Evolutionary conservation across 1,139 yeast genomes (phyloP).

Genomic region (Pichia terricola): DNA sequence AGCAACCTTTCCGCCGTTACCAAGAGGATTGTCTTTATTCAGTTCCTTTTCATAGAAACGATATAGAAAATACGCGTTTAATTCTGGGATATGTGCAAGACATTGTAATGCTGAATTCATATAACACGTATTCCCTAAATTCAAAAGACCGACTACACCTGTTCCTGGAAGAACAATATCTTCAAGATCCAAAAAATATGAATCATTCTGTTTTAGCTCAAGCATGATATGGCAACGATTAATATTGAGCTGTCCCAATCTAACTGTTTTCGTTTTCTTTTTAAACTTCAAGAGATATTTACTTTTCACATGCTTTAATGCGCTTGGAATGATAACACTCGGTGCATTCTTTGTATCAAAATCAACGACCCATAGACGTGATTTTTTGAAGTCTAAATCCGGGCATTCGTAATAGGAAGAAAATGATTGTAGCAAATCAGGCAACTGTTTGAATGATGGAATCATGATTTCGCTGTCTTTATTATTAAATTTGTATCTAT

Average conservation of each 20-base stretch:
- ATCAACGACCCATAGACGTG: conserved; percentile 20
- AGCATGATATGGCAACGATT: conserved; percentile 16
- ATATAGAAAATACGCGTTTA: conserved; percentile 63
- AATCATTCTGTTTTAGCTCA: conserved; percentile 19
- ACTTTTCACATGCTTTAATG: conserved; percentile 10
- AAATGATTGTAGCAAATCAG: conserved; percentile 16
- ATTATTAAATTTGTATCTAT: conserved; percentile 13
- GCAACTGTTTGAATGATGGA: conserved; percentile 12
- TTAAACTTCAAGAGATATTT: conserved; percentile 15
- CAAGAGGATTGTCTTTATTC: conserved; percentile 72
- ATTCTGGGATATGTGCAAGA: conserved; percentile 75
- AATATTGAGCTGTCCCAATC: conserved; percentile 12
- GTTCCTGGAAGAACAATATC: conserved; percentile 23
- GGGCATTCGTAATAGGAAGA: conserved; percentile 22
- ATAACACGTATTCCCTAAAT: conserved; percentile 90
- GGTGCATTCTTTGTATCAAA: conserved; percentile 10
- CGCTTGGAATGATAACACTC: conserved; percentile 12
- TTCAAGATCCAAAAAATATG: conserved; percentile 18
- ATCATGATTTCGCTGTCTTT: conserved; percentile 10
- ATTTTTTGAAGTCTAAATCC: conserved; percentile 3
- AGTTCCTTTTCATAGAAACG: conserved; percentile 58
- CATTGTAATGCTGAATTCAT: conserved; percentile 97
- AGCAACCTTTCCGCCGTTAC: conserved; percentile 77
- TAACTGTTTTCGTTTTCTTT: conserved; percentile 9
- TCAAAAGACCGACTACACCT: conserved; percentile 61